Evolutionary conservation across 2,329 filamentous ascomycete genomes (phyloP).

Genomic region (Aschersonia sp.): DNA sequence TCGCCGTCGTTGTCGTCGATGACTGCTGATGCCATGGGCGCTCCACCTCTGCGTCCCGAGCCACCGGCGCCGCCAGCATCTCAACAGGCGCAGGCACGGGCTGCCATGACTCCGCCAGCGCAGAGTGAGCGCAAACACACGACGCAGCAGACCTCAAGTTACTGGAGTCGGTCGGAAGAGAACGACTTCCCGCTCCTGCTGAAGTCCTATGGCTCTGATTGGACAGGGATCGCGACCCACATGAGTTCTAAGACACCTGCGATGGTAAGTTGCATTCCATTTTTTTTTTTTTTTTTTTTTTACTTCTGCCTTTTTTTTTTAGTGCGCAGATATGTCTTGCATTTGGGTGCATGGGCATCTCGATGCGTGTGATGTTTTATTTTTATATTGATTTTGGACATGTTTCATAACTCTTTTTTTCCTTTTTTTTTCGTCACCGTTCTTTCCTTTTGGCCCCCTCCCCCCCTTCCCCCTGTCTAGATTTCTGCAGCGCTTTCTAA

Average conservation of each 20-base stretch:
- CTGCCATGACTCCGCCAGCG: constrained; percentile 35
- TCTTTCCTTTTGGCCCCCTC: neutral
- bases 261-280: constrained; percentile 48
- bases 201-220: constrained; percentile 66
- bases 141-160: constrained; percentile 58
- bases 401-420: neutral
- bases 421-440: neutral
- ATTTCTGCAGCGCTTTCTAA: neutral
- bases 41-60: constrained; percentile 41
- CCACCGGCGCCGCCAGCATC: constrained; percentile 32
- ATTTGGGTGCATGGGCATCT: neutral
- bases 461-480: too few relatives aligned
- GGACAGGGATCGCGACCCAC: constrained; percentile 57
- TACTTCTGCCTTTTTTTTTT: neutral
- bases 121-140: constrained; percentile 36
- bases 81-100: constrained; percentile 10
- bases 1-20: too few relatives aligned
- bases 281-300: too few relatives aligned
- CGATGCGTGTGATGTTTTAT: neutral
- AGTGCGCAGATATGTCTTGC: constrained; percentile 1
- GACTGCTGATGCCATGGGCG: constrained; percentile 40
- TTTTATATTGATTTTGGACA: neutral
- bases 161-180: constrained; percentile 76
- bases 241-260: constrained; percentile 76
- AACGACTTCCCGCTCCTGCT: constrained; percentile 63